A percentile compares a stretch with the other conserved stretches of the same genome.
Conservation (phyloP, 2,329 filamentous ascomycete genomes). For the Curvularia spicifera region DNA sequence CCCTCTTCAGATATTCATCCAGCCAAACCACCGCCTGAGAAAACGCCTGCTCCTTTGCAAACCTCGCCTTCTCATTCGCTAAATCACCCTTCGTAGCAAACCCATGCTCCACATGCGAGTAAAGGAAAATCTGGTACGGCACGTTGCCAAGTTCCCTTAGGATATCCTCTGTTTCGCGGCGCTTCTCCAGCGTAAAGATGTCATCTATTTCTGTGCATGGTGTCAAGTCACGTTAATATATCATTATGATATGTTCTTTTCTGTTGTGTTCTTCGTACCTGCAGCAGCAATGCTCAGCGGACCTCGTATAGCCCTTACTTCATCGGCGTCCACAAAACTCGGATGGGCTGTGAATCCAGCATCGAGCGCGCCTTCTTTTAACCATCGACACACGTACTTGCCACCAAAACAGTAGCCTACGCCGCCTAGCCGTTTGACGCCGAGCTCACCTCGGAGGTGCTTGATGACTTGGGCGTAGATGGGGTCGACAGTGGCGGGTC, state of each 20-base stretch:
- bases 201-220: slow-evolving; percentile 59
- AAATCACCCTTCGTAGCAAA: slow-evolving; percentile 74
- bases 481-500: slow-evolving; percentile 57
- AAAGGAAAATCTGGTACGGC: slow-evolving; percentile 80
- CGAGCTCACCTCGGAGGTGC: slow-evolving; percentile 61
- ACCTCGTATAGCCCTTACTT: slow-evolving; percentile 63
- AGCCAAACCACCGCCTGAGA: slow-evolving; percentile 80
- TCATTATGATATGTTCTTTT: not conserved
- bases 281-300: slow-evolving; percentile 69
- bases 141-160: slow-evolving; percentile 57
- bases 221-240: not conserved
- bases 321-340: slow-evolving; percentile 70
- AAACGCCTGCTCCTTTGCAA: slow-evolving; percentile 82
- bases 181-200: slow-evolving; percentile 64
- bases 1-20: slow-evolving; percentile 62
- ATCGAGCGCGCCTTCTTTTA: slow-evolving; percentile 62
- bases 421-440: slow-evolving; percentile 64
- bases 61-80: slow-evolving; percentile 64
- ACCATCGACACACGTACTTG: slow-evolving; percentile 68
- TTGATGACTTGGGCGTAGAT: slow-evolving; percentile 62
- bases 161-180: slow-evolving; percentile 65
- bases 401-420: slow-evolving; percentile 78
- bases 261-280: slow-evolving; percentile 44
- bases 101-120: slow-evolving; percentile 73
- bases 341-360: slow-evolving; percentile 79